These are phyloP conservation scores for Ophiognomonia clavigignenti-juglandacearum DNA, from an alignment of 2,329 filamentous ascomycete genomes.

Conservation along the genomic window DNA sequence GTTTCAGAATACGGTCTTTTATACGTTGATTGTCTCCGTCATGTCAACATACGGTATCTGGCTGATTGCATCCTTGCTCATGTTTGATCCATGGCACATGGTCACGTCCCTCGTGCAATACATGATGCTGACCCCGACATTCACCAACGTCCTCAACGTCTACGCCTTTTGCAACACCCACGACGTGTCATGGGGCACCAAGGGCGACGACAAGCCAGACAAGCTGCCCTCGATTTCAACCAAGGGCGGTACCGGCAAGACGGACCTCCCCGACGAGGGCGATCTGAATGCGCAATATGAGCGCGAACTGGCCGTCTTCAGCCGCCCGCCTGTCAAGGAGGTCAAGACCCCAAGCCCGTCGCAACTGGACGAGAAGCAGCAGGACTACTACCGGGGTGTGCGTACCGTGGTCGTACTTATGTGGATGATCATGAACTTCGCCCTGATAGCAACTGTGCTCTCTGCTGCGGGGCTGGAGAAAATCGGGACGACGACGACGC, in stretches of 20 bases:
- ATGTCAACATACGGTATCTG: constrained; percentile 91
- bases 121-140: constrained; percentile 88
- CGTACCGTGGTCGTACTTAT: constrained; percentile 84
- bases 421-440: constrained; percentile 97
- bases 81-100: constrained; percentile 99
- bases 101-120: constrained; percentile 94
- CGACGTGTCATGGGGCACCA: constrained; percentile 97
- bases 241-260: constrained; percentile 86
- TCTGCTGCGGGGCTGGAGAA: constrained; percentile 77
- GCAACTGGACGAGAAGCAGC: constrained; percentile 72
- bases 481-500: constrained; percentile 37
- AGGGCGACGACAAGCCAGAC: constrained; percentile 93
- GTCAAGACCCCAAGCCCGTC: constrained; percentile 53
- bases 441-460: constrained; percentile 77
- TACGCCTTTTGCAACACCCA: constrained; percentile 99
- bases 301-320: constrained; percentile 70
- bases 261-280: constrained; percentile 89
- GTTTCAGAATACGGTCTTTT: constrained; percentile 85
- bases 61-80: constrained; percentile 84
- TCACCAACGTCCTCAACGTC: constrained; percentile 97
- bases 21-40: constrained; percentile 88
- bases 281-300: constrained; percentile 96
- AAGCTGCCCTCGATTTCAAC: constrained; percentile 83
- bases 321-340: constrained; percentile 68
- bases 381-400: constrained; percentile 98